phyloP scores from a whole-genome alignment of 768 basidiomycete genomes.

The Dentipellis sp. region DNA sequence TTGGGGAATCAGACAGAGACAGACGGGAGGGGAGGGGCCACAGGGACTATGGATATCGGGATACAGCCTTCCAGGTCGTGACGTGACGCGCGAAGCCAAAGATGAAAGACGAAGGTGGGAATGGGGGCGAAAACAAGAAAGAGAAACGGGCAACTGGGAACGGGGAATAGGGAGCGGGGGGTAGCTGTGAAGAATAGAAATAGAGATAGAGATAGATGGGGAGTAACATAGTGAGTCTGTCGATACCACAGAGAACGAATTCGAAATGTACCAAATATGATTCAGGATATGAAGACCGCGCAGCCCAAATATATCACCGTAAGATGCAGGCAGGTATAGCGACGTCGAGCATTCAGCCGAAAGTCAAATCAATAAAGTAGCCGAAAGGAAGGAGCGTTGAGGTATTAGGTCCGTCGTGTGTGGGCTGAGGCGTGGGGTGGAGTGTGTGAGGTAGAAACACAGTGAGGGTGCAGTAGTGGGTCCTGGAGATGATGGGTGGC shows the following conservation, averaged over 20 bases:
- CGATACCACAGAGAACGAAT: no score
- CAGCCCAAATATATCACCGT: background rate
- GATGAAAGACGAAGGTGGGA: background rate
- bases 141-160: no score
- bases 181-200: background rate
- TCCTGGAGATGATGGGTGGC: constrained; percentile 4
- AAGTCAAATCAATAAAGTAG: background rate
- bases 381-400: background rate
- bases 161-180: no score
- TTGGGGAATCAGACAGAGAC: no score
- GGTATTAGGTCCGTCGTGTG: background rate
- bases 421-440: no score
- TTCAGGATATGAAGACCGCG: no score
- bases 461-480: background rate
- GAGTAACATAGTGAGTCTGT: background rate
- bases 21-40: no score
- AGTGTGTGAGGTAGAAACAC: constrained; percentile 7
- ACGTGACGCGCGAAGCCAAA: background rate
- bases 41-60: background rate
- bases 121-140: background rate
- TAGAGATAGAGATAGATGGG: background rate
- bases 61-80: background rate
- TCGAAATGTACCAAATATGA: no score
- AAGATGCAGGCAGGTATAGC: background rate
- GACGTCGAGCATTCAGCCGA: background rate